phyloP scores from a whole-genome alignment of 2,329 filamentous ascomycete species.

The Fusarium compactum region DNA sequence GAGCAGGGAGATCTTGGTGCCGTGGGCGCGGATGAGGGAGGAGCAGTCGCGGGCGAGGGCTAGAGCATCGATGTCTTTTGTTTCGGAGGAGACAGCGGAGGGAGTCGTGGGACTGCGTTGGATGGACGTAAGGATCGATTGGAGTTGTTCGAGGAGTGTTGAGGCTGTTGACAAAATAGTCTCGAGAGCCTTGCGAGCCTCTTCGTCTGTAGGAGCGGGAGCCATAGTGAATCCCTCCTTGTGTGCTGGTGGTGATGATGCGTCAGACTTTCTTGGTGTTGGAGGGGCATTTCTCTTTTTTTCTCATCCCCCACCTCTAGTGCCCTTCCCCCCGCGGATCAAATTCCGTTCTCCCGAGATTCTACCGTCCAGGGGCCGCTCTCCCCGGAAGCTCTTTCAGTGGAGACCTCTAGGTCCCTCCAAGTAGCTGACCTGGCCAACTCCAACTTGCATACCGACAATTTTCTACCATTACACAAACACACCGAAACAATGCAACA shows the following conservation, averaged over 20 bases:
- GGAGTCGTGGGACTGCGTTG: constrained; percentile 48
- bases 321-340: constrained; percentile 24
- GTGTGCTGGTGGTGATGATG: constrained; percentile 9
- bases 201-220: constrained; percentile 38
- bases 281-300: constrained; percentile 44
- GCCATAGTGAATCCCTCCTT: constrained; percentile 36
- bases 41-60: constrained; percentile 78
- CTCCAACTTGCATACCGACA: constrained; percentile 20
- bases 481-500: constrained; percentile 58
- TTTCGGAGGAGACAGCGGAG: constrained; percentile 15
- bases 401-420: constrained; percentile 34
- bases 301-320: constrained; percentile 38
- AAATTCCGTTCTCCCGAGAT: constrained; percentile 32
- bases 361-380: constrained; percentile 38
- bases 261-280: constrained; percentile 26
- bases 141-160: constrained; percentile 57
- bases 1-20: constrained; percentile 88
- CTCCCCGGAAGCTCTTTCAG: constrained; percentile 40
- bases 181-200: constrained; percentile 55
- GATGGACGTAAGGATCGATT: constrained; percentile 57
- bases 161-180: constrained; percentile 54
- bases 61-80: constrained; percentile 67
- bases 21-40: constrained; percentile 81
- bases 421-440: constrained; percentile 43
- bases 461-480: background rate